A percentile compares a stretch with the other conserved stretches of the same genome.
Evolutionary conservation across 106 monocot species (phyloP).

Genomic region (Allium fistulosum): DNA sequence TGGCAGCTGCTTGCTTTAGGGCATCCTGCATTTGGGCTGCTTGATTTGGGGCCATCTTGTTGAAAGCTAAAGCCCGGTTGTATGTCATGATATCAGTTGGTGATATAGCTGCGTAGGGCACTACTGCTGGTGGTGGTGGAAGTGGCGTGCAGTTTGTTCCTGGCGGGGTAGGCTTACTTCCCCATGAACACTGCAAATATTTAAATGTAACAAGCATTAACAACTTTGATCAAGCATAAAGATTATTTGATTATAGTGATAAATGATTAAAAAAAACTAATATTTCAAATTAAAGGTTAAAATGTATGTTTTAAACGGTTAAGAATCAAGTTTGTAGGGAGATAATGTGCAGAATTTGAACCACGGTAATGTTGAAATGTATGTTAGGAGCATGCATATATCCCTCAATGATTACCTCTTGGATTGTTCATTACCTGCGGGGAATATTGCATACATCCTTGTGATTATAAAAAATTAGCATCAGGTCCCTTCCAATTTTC

Average conservation of each 20-base stretch:
- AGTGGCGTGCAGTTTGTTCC: slow-evolving; percentile 46
- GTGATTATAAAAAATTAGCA: too few species aligned
- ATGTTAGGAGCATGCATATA: too few species aligned
- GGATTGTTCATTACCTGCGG: too few species aligned
- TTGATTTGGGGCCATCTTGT: slow-evolving; percentile 44
- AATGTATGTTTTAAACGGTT: too few species aligned
- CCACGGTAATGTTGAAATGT: too few species aligned
- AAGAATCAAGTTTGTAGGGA: too few species aligned
- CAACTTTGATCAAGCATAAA: background rate
- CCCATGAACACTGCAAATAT: slow-evolving; percentile 56
- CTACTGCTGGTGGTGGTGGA: slow-evolving; percentile 44
- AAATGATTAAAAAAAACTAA: background rate
- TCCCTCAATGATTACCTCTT: too few species aligned
- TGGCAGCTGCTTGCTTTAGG: slow-evolving; percentile 49
- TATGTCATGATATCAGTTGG: slow-evolving; percentile 46
- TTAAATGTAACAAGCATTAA: background rate
- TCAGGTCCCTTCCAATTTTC: too few species aligned
- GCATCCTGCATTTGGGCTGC: slow-evolving; percentile 42
- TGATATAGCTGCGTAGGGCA: slow-evolving; percentile 23
- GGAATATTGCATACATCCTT: too few species aligned
- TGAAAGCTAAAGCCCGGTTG: slow-evolving; percentile 35
- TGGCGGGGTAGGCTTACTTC: slow-evolving; percentile 63
- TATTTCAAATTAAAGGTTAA: too few species aligned
- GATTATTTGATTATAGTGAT: background rate
- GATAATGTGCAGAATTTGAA: too few species aligned